Percentiles rank a stretch among this genome's conserved stretches.
These are phyloP conservation scores for Cenchrus purpureus DNA, from an alignment of 176 grass and related monocot genomes.

Conservation along the genomic window DNA sequence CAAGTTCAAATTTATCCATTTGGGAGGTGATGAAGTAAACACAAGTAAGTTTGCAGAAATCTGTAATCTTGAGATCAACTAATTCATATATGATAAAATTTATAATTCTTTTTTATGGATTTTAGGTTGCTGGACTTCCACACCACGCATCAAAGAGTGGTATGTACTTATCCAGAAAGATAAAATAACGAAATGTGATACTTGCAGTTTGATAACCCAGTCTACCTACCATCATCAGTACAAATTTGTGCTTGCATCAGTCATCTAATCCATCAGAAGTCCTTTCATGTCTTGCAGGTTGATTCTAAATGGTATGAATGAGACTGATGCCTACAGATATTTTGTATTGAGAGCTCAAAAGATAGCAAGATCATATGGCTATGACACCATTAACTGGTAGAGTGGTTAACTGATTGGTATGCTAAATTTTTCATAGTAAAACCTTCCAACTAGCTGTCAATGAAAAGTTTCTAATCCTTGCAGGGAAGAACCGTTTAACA, in stretches of 20 bases:
- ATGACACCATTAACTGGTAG: too few species aligned
- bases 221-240: too few species aligned
- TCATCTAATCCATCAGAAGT: too few species aligned
- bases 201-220: not conserved
- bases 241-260: too few species aligned
- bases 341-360: too few species aligned
- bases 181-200: too few species aligned
- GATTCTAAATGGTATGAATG: not conserved
- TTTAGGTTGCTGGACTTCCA: conserved; percentile 80
- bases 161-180: conserved; percentile 30
- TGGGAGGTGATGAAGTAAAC: conserved; percentile 93
- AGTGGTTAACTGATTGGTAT: conserved; percentile 71
- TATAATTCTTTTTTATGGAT: conserved; percentile 29
- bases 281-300: not conserved
- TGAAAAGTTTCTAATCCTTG: conserved; percentile 10
- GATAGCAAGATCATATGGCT: too few species aligned
- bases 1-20: conserved; percentile 95
- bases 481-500: conserved; percentile 95
- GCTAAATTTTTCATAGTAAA: conserved; percentile 5
- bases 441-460: not conserved
- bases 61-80: not conserved
- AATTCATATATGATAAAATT: not conserved
- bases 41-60: conserved; percentile 62
- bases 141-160: conserved; percentile 69
- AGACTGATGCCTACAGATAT: too few species aligned